phyloP scores from a whole-genome alignment of 1,284 basidiomycete species.

The Cronartium quercuum region DNA sequence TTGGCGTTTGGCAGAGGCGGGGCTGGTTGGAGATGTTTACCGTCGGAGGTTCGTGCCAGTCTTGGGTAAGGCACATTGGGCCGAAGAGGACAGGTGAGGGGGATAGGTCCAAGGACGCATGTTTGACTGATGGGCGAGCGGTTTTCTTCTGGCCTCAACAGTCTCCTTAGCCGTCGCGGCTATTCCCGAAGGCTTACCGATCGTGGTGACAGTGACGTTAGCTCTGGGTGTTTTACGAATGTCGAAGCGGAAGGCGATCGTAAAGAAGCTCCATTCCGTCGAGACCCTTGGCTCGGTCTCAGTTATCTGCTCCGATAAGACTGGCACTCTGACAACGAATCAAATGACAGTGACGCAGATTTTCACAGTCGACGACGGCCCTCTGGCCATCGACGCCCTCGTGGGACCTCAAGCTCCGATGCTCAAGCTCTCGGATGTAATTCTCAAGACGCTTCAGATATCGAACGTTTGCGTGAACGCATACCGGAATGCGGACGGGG shows the following conservation, averaged over 20 bases:
- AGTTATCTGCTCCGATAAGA: slow-evolving; percentile 97
- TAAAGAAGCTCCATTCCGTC: slow-evolving; percentile 91
- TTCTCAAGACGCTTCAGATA: slow-evolving; percentile 65
- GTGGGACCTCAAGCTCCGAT: slow-evolving; percentile 49
- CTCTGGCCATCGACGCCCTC: slow-evolving; percentile 64
- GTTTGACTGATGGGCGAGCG: slow-evolving; percentile 1
- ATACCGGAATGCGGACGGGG: slow-evolving; percentile 64
- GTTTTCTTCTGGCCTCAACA: slow-evolving; percentile 47
- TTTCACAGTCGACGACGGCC: slow-evolving; percentile 74
- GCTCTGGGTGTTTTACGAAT: slow-evolving; percentile 89
- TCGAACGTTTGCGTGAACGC: slow-evolving; percentile 57
- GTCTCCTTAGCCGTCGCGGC: slow-evolving; percentile 94
- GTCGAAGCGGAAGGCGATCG: slow-evolving; percentile 89
- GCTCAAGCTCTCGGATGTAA: slow-evolving; percentile 49
- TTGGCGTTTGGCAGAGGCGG: slow-evolving; percentile 79
- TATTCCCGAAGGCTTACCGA: slow-evolving; percentile 92
- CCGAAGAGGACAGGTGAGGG: too few relatives aligned
- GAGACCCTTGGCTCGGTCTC: slow-evolving; percentile 89
- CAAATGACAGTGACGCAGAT: slow-evolving; percentile 87
- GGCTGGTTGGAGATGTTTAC: slow-evolving; percentile 98
- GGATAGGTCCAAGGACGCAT: too few relatives aligned
- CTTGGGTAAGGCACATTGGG: background rate
- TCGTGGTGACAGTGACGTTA: slow-evolving; percentile 93
- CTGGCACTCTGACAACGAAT: slow-evolving; percentile 92
- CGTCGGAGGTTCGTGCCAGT: slow-evolving; percentile 69